Evolutionary conservation across 2,329 filamentous ascomycete genomes (phyloP), one percentile per base, ranked within the genome.

Genomic region (Aureobasidium leucospermi): DNA sequence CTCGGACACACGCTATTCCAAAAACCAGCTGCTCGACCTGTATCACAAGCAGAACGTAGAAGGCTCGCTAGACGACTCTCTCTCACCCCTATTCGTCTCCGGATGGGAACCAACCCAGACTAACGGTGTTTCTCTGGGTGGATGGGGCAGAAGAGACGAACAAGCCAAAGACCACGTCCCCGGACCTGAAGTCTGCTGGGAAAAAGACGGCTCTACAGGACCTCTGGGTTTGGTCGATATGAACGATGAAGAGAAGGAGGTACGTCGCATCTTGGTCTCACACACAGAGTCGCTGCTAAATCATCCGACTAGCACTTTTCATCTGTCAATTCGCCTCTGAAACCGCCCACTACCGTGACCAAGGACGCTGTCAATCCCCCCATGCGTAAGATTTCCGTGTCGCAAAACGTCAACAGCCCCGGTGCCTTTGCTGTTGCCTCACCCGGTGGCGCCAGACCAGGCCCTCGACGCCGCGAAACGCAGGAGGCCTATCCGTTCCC

Each of bases 171-270:
- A 88, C 63, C 78, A 81, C 63, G 85, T 85, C 61, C 84, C 88
- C 68, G 91, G 93, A 46, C 89, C 92, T n/a, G 90, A 94, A 63
- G 84, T 93, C 43, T 97, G 92, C 73, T 99, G 93, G 94, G 89
- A 96, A 69, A 75, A 82, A 61, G 81, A 81, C 61, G 90, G 89
- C 28, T 81, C 81, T 57, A 80, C 85, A 46, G 81, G 83, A 64
- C 90, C 92, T 6, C 78, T 96, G 64, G 85, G 85, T 32, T 72
- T 96, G 64, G 80, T 84, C 63, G 85, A 88, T 45, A 85, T 96
- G 83, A 82, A 79, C 34, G 83, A 86, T 48, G 82, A 85, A 57
- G 85, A 87, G 73, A 82, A 78, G 75, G 83, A 86, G 76, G 84
- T 86, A 70, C 59, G 67, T 63, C 45, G 19, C 41, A 55, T 59